These are phyloP conservation scores for Pseudevernia furfuracea DNA, from an alignment of 495 filamentous ascomycete genomes.

Conservation along the genomic window DNA sequence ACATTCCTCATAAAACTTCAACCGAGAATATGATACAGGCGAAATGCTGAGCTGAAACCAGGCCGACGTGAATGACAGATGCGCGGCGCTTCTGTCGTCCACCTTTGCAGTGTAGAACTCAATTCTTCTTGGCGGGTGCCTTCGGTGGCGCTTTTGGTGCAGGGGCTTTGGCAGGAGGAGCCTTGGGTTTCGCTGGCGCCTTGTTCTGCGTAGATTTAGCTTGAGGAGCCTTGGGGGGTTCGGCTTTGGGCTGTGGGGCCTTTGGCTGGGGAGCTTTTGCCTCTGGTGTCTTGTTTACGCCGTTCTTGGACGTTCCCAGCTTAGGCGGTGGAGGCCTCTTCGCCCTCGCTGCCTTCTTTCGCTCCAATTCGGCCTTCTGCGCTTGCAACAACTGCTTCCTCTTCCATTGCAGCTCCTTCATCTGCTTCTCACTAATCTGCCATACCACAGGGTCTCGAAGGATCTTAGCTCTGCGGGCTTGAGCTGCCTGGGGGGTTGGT, in stretches of 20 bases:
- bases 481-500: constrained; percentile 21
- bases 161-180: constrained; percentile 14
- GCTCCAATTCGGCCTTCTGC: constrained; percentile 22
- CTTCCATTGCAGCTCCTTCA: constrained; percentile 25
- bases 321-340: constrained; percentile 22
- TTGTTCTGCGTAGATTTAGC: constrained; percentile 17
- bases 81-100: not conserved
- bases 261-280: constrained; percentile 16
- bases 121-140: constrained; percentile 15
- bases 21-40: not conserved
- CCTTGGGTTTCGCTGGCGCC: constrained; percentile 13
- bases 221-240: constrained; percentile 5
- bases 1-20: not conserved
- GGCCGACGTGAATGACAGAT: not conserved
- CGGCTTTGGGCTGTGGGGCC: constrained; percentile 13
- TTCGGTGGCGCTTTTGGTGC: constrained; percentile 16
- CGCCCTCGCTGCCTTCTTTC: constrained; percentile 20
- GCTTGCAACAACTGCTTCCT: constrained; percentile 23
- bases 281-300: constrained; percentile 10
- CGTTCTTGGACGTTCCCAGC: constrained; percentile 21
- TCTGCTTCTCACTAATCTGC: constrained; percentile 23
- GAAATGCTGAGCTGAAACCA: not conserved
- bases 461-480: constrained; percentile 22
- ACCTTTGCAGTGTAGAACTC: not conserved
- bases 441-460: constrained; percentile 22